Base-by-base conservation (phyloP, 768 basidiomycete genomes). In the Phanerochaete sordida region DNA sequence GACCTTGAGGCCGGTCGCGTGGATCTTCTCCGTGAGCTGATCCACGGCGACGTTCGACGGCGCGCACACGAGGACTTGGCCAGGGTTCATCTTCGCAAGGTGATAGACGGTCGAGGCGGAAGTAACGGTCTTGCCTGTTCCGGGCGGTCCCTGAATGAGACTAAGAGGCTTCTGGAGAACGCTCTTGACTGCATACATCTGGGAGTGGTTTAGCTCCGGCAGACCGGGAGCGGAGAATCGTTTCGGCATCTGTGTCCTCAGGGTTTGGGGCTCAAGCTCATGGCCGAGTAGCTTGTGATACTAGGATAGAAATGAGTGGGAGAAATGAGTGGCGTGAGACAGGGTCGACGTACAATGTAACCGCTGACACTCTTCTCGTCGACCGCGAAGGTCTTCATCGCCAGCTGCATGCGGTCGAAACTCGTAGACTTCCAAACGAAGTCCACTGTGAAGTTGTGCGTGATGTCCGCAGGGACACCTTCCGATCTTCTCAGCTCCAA, bases 361-460 rank as follows among this genome's bases (percentile, higher is more conserved):
- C 96, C 97, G 70, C 93, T 95, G 66, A 99, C 97, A 71, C 95
- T 97, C 81, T 98, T 97, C 75, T 99, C 97, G 66, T 99, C 97
- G 19, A 99, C 91, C 8, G 97, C 97, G 70, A 99, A 99, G 0
- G 95, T 98, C 82, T 98, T 98, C 96, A 99, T 98, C 0, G 97
- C 96, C 33, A 94, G 82, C 71, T 99, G 97, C 97, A 99, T 99
- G 51, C 97, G 83, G 73, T 99, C 97, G 68, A 99, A 99, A 73
- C 96, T 98, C 1, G 97, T 99, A 4, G 95, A 95, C 75, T 99
- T 99, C 97, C 97, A 99, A 4, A 99, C 96, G 69, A 98, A 99
- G 73, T 99, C 97, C n/a, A 90, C 97, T 0, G 92, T 88, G 68
- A 97, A 98, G 66, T 93, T 92, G 70, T 95, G 93, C 0, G 93